These are phyloP conservation scores for Fusarium setosum DNA, from an alignment of 2,329 filamentous ascomycete genomes.

Conservation along the genomic window DNA sequence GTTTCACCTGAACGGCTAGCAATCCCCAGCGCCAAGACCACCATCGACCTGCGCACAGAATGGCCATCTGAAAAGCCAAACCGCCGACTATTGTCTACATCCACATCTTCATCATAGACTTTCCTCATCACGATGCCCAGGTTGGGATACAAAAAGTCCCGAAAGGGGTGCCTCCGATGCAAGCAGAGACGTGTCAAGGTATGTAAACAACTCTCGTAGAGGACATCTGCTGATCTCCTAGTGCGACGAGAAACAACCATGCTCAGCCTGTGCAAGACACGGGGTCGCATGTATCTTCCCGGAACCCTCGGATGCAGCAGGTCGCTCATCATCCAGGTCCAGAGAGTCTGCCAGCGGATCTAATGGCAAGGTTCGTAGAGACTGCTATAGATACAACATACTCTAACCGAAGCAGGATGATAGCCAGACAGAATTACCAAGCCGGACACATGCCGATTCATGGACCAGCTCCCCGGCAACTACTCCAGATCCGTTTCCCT, in stretches of 20 bases:
- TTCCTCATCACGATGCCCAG: conserved; percentile 30
- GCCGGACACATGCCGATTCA: neutral
- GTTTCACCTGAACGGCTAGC: neutral
- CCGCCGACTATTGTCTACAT: neutral
- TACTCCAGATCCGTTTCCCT: conserved; percentile 31
- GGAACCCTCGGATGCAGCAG: conserved; percentile 6
- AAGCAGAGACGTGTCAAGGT: conserved; percentile 52
- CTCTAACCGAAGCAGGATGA: neutral
- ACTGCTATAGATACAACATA: neutral
- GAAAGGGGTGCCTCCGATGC: conserved; percentile 49
- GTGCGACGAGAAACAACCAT: conserved; percentile 54
- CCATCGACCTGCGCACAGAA: neutral
- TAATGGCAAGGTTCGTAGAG: neutral
- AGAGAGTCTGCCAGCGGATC: conserved; percentile 7
- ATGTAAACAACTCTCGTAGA: neutral
- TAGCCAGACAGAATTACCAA: neutral
- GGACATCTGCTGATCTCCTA: conserved; percentile 18
- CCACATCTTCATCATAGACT: conserved; percentile 18
- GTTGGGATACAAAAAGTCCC: conserved; percentile 51
- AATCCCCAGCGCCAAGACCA: neutral
- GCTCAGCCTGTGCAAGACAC: conserved; percentile 51
- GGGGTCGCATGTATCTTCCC: conserved; percentile 48
- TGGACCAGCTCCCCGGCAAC: conserved; percentile 5
- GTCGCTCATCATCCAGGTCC: conserved; percentile 11
- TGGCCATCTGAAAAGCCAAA: neutral